Evolutionary conservation across 2,329 filamentous ascomycete genomes (phyloP), one percentile per base, ranked within the genome.

Genomic region (Colletotrichum sp.): DNA sequence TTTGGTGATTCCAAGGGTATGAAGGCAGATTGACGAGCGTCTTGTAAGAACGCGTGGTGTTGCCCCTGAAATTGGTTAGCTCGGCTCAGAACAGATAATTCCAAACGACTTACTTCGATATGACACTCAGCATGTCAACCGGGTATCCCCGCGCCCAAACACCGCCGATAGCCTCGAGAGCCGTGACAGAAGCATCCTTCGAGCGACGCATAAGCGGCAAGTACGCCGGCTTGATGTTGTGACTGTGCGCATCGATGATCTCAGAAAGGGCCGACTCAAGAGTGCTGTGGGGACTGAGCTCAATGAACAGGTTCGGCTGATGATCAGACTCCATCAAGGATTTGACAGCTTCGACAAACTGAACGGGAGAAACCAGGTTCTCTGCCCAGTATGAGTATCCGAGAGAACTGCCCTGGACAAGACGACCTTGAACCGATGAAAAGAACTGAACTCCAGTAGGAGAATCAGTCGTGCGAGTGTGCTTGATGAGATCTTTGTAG

Each of bases 1-100:
- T 88, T 30, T 83, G 81, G 74, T 91, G 90, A 34, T 91, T 90
- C 89, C 90, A 92, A 4, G 88, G 85, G 75, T 91, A 91, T 1
- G 85, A 83, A 3, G 90, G 90, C 36, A 92, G 80, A 73, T 88
- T 86, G 2, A 83, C 78, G 5, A 91, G 81, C 24, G 86, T 77
- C 30, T 76, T 71, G 55, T 52, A 72, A 8, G 15, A 6, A 6
- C 18, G 7, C 24, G 36, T 36, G 57, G 13, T 16, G 12, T 70
- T 26, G 18, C 73, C 64, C 73, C 68, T 80, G 24, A 18, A 15
- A 18, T 5, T 13, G 6, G 68, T 78, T 39, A 78, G 76, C 57
- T 49, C 15, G 21, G 6, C 7, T 13, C 30, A 30, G 21, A 21
- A 15, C 24, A 30, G n/a, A 30, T 2, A 55, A 52, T 39, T 34